Conservation (phyloP, 1,284 basidiomycete species). For the Papiliotrema fonsecae region DNA sequence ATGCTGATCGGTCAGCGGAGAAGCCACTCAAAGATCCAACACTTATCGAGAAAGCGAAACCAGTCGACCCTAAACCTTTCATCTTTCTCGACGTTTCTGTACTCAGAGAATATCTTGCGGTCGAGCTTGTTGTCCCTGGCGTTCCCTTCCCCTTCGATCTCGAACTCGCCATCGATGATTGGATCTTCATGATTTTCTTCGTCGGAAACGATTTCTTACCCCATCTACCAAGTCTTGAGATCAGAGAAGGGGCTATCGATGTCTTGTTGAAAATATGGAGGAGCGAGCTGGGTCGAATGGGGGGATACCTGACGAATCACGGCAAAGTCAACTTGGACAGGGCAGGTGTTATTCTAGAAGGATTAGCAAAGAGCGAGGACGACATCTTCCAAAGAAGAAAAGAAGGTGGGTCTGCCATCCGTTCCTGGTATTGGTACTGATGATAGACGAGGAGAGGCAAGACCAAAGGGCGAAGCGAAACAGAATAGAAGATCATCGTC, state of each 20-base stretch:
- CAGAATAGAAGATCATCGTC: slow-evolving; percentile 66
- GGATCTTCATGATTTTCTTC: slow-evolving; percentile 99
- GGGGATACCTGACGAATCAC: slow-evolving; percentile 92
- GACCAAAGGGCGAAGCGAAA: slow-evolving; percentile 82
- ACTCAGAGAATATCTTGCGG: slow-evolving; percentile 93
- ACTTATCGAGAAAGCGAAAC: slow-evolving; percentile 58
- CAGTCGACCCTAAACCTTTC: slow-evolving; percentile 89
- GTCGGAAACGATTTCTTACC: slow-evolving; percentile 99
- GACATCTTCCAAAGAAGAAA: slow-evolving; percentile 89
- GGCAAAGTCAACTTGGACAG: slow-evolving; percentile 80
- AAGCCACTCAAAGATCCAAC: slow-evolving; percentile 54
- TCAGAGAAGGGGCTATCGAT: slow-evolving; percentile 98
- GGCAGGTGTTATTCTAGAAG: slow-evolving; percentile 91
- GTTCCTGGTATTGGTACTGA: slow-evolving; percentile 6
- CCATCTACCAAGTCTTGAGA: slow-evolving; percentile 95
- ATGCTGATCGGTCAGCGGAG: slow-evolving; percentile 21
- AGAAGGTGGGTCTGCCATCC: slow-evolving; percentile 63
- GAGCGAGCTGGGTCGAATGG: slow-evolving; percentile 85
- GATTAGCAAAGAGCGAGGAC: slow-evolving; percentile 85
- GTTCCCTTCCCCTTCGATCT: slow-evolving; percentile 84
- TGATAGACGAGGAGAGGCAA: slow-evolving; percentile 81
- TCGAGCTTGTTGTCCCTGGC: slow-evolving; percentile 80
- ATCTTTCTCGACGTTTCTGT: slow-evolving; percentile 97
- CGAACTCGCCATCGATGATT: slow-evolving; percentile 98
- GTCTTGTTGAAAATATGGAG: slow-evolving; percentile 94